Base-by-base conservation (phyloP, 2,329 filamentous ascomycete genomes). In the Calonectria hongkongensis region DNA sequence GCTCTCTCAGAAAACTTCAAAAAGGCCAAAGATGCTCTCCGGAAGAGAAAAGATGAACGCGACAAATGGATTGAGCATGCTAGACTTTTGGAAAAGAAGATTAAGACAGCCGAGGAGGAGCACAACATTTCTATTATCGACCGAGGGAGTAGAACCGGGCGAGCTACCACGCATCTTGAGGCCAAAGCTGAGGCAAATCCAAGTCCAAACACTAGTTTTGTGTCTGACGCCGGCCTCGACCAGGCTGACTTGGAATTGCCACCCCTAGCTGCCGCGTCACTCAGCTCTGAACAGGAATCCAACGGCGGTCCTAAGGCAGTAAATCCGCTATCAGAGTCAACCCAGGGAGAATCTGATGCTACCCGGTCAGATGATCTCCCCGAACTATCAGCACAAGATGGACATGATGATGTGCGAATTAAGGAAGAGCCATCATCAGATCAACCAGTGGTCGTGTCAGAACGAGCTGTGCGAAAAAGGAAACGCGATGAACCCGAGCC, bases 401-500 rank as follows among this genome's bases (percentile, higher is more conserved):
- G 73, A 28, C 18, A 16, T 6, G 41, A 47, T 1, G 73, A 72
- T 7, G 72, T 76, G 9, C 41, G 48, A 5, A 77, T 90, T 28
- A 91, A 91, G 75, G 69, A 82, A n/a, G 89, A 91, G 73, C 87
- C 87, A 2, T 89, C 87, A 5, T 92, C 90, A 0, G 89, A 91
- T 70, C 79, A 78, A 2, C 88, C 87, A 0, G 81, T 90, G 2
- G 77, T 92, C 7, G 80, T 91, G 2, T 89, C 85, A 4, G 89
- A 89, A 73, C 86, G 88, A 16, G 78, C 79, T 21, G 79, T 91
- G 1, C 85, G 85, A 56, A 90, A 89, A 75, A 84, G 88, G 62
- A 89, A 86, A 75, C 79, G 82, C 12, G 75, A 79, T 3, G 80
- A 79, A 10, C 56, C 70, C 3, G 76, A 82, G 12, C 10, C 66